A percentile compares a stretch with the other conserved stretches of the same genome.
phyloP scores from a whole-genome alignment of 2,329 filamentous ascomycete species.

The Pyrenophora teres region DNA sequence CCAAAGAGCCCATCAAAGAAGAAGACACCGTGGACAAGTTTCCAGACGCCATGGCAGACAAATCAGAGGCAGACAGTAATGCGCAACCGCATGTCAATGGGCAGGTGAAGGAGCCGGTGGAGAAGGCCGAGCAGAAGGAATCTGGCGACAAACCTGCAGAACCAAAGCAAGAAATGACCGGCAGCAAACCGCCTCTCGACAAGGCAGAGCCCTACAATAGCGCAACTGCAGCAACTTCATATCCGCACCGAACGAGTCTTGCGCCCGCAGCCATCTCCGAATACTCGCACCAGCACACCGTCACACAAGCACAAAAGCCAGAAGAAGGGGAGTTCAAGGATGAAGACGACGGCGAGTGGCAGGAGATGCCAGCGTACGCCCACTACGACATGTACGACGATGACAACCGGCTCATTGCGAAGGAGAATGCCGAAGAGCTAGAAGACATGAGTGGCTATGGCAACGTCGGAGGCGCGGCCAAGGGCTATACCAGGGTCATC shows the following conservation, averaged over 20 bases:
- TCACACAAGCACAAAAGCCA: conserved; percentile 55
- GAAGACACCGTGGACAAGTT: conserved; percentile 7
- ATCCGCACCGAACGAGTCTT: conserved; percentile 19
- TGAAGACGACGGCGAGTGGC: conserved; percentile 79
- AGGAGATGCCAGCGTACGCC: conserved; percentile 91
- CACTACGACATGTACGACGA: conserved; percentile 96
- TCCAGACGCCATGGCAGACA: conserved; percentile 8
- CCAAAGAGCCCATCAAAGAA: conserved; percentile 17
- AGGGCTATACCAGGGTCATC: conserved; percentile 93
- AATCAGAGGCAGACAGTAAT: conserved; percentile 14
- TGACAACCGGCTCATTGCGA: conserved; percentile 82
- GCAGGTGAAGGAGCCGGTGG: conserved; percentile 14
- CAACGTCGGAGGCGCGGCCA: conserved; percentile 84
- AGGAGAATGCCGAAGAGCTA: conserved; percentile 71
- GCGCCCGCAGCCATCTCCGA: conserved; percentile 63
- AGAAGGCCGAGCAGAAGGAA: conserved; percentile 13
- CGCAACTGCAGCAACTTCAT: conserved; percentile 8
- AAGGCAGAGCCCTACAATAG: conserved; percentile 16
- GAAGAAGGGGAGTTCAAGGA: conserved; percentile 20
- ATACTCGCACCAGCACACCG: conserved; percentile 86
- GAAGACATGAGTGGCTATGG: conserved; percentile 74
- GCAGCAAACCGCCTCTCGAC: not conserved
- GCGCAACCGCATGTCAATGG: conserved; percentile 20
- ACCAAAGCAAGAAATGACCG: conserved; percentile 3
- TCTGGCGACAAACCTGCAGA: conserved; percentile 11